Percentiles rank a stretch among this genome's conserved stretches.
These are phyloP conservation scores for Parmelia sp. DNA, from an alignment of 495 filamentous ascomycete genomes.

Conservation along the genomic window DNA sequence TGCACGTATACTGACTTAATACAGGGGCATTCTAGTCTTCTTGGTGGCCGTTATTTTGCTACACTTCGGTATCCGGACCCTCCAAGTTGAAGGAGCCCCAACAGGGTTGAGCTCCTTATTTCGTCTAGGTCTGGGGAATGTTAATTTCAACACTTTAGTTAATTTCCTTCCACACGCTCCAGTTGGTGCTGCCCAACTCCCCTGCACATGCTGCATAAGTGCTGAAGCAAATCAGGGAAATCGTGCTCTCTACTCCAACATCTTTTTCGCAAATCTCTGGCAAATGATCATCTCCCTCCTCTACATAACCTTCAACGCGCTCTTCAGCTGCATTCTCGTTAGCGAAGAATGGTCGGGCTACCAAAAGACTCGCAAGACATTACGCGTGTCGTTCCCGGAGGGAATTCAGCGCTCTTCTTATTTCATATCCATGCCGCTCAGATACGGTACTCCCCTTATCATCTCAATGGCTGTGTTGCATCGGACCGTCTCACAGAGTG, in stretches of 20 bases:
- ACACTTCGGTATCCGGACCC: background rate
- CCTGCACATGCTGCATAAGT: constrained; percentile 15
- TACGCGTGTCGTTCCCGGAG: constrained; percentile 5
- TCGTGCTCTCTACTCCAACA: constrained; percentile 13
- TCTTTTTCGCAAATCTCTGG: constrained; percentile 35
- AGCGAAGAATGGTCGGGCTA: constrained; percentile 32
- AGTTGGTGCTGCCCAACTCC: constrained; percentile 5
- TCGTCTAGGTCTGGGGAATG: constrained; percentile 10
- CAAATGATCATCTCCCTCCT: constrained; percentile 39
- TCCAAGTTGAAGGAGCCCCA: background rate
- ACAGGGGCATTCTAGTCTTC: background rate
- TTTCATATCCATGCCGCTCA: constrained; percentile 18
- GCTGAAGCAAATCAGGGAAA: constrained; percentile 2
- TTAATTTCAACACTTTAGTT: constrained; percentile 19
- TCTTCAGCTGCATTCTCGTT: constrained; percentile 37
- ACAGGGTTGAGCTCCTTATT: background rate
- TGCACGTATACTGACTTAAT: background rate
- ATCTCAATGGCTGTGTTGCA: constrained; percentile 16
- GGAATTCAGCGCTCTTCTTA: constrained; percentile 17
- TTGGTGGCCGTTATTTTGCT: background rate
- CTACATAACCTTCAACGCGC: constrained; percentile 35
- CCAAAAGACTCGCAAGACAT: constrained; percentile 23
- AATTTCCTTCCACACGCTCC: constrained; percentile 24
- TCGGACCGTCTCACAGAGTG: constrained; percentile 19
- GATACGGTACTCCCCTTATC: constrained; percentile 15